Evolutionary conservation across 768 basidiomycete genomes (phyloP), one percentile per base, ranked within the genome.

Genomic region (Mycena pura): DNA sequence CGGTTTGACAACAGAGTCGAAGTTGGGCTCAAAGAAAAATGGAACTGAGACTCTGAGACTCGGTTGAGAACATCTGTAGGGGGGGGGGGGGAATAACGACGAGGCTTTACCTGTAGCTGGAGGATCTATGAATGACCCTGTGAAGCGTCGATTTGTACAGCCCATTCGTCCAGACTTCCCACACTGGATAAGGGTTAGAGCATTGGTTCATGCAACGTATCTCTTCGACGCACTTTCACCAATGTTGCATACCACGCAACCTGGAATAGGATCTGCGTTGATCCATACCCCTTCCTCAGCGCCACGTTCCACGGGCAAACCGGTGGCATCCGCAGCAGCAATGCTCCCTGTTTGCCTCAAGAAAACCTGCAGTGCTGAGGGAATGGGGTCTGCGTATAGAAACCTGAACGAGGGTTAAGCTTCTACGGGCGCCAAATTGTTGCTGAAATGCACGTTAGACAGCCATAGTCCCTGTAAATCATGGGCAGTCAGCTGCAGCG

Each of bases 11-110:
- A 77, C 57, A 0, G 94, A 91, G 60, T 87, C 78, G 68, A 93
- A 94, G 57, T 92, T 93, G 0, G 95, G 95, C 73, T 96, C 95
- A 64, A 92, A 96, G 81, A 97, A 97, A 77, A 96, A 96, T 0
- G 95, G 95, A 19, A 96, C 82, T 9, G 92, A 94, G 38, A 95
- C 84, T 9, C 91, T 92, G 68, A 32, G 24, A 50, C 27, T 19
- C 19, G 27, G 38, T 14, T 63, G 24, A 60, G 40, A 44, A 7
- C 46, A 54, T 13, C 25, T 24, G 11, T 14, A 21, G 32, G 2
- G 15, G 27, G 14, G 22, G 11, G 11, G 19, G 32, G 2, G 15
- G 27, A 15, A 32, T 6, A 29, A 58, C 74, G 27, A 63, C 76
- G 75, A 80, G 79, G 25, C 56, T 72, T 62, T 63, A 84, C 84